Base-by-base conservation (phyloP, 1,284 basidiomycete genomes). In the Pseudozyma sp. region DNA sequence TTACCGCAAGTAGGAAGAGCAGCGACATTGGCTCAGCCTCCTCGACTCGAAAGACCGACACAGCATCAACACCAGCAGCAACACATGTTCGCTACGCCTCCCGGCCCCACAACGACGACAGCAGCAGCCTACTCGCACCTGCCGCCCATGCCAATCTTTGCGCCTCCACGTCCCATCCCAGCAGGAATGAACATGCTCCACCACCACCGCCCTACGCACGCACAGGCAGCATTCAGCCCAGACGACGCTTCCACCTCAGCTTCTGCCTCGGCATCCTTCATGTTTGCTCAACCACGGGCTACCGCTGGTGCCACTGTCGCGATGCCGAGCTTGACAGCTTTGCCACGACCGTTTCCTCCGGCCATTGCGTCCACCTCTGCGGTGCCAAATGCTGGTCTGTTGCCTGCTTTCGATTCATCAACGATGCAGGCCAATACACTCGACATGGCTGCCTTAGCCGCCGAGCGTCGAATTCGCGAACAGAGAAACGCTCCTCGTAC, bases 391-490 rank as follows among this genome's bases (percentile, higher is more conserved):
- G 25, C 25, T 31, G 25, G 6, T 6, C 25, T 31, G 25, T 3
- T 31, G 25, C 25, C 25, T 31, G 5, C 12, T 8, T 36, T 34
- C 31, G 8, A 35, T 11, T 34, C 48, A 4, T 9, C 31, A 1
- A 10, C 7, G 14, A 35, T 19, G 19, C 21, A 11, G 5, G 25
- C 12, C 21, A 47, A 25, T 21, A 25, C 45, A 18, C 51, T 70
- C 13, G 68, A 70, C n/a, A 36, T 42, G 21, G 58, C 68, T 1
- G 68, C 68, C 1, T 16, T 61, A 10, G 61, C 58, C 6, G 54
- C 51, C 12, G 68, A 70, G 18, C 53, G 54, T 0, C 42, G 68
- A 3, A 60, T 70, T 2, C 43, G 58, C 0, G 56, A 59, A 31
- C 52, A 50, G 31, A 38, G 68, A 1, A 51, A 25, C 5, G 56